Evolutionary conservation across 208 protist genomes (phyloP), one percentile per base, ranked within the genome.

Genomic region (Leishmania guyanensis): DNA sequence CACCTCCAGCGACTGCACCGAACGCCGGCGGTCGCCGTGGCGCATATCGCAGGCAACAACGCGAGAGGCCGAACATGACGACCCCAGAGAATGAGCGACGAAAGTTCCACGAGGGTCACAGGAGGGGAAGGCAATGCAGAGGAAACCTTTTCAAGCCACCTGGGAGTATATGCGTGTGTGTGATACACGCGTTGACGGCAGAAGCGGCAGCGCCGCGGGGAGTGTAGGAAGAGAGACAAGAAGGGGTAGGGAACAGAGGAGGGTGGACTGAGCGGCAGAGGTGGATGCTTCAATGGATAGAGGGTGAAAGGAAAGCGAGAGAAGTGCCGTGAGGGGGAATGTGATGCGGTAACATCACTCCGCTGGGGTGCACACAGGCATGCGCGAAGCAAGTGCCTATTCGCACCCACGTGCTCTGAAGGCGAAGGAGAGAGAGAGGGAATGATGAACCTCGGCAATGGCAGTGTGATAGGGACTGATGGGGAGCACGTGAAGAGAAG

Each of bases 1-100:
- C 29, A 29, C 51, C 29, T 26, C 72, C 72, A 43, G 66, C 74
- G 9, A 64, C 74, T 58, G 33, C 6, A 14, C 72, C 72, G 29
- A 76, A 48, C 29, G 17, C 26, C 29, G 72, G 33, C 17, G 72
- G 48, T 16, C 72, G 72, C 53, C 72, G 72, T 58, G 72, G 33
- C 29, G 48, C 72, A 48, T 58, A 76, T 62, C 72, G 72, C 48
- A 76, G 51, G 10, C 51, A 56, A 62, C 72, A 76, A 26, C 51
- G 72, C n/a, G 72, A 76, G 26, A 76, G 50, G 51, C 51, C 14
- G 72, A 76, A 39, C 72, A 76, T 76, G 72, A 16, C 12, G 39
- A 33, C 14, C 17, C 46, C n/a, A 56, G 29, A 16, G 22, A 62
- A 9, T 62, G 51, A 17, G 26, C 53, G n/a, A 43, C 10, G 72